Evolutionary conservation across 257 asterid species (phyloP).

Genomic region (Voacanga thouarsii): DNA sequence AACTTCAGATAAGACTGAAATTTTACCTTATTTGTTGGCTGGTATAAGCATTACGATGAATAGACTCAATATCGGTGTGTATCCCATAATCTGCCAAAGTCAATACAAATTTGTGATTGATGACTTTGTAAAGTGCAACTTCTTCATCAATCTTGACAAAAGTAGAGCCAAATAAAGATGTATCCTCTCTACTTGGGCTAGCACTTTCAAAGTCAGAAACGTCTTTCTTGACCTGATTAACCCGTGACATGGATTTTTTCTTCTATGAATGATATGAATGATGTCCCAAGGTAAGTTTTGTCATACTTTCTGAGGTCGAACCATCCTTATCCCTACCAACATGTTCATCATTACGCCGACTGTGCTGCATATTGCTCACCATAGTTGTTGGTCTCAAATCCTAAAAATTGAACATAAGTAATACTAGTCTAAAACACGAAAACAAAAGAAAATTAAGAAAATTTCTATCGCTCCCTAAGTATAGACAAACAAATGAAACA

Average conservation of each 20-base stretch:
- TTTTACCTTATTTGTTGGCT: constrained; percentile 8
- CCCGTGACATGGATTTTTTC: no score
- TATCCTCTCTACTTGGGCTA: background rate
- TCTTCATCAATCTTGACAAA: constrained; percentile 10
- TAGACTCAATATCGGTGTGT: constrained; percentile 14
- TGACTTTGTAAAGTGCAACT: background rate
- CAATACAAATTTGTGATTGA: constrained; percentile 3
- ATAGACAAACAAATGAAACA: background rate
- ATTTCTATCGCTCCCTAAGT: background rate
- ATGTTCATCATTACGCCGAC: background rate
- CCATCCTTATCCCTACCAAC: background rate
- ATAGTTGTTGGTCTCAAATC: background rate
- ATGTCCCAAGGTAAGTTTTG: background rate
- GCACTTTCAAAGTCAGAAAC: constrained; percentile 22
- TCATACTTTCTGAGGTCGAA: background rate
- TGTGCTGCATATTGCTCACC: background rate
- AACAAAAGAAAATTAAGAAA: background rate
- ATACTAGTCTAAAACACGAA: background rate
- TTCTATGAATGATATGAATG: background rate
- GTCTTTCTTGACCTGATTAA: background rate
- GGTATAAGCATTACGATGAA: constrained; percentile 13
- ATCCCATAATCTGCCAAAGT: constrained; percentile 13
- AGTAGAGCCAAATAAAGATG: background rate
- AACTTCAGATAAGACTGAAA: constrained; percentile 9
- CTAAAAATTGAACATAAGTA: background rate